These are phyloP conservation scores for Ottelia alismoides DNA, from an alignment of 106 monocot species.

Conservation along the genomic window DNA sequence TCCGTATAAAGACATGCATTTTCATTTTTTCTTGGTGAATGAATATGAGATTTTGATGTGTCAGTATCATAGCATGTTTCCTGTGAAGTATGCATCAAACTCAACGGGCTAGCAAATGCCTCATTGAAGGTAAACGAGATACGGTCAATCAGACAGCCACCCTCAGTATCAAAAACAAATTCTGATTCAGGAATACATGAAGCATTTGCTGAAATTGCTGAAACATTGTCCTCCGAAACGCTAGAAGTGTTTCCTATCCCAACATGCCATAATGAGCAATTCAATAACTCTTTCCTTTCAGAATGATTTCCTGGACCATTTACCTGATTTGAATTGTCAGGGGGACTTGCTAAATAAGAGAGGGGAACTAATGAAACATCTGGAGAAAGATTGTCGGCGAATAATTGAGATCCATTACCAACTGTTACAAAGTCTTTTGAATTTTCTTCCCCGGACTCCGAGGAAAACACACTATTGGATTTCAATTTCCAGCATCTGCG, in stretches of 20 bases:
- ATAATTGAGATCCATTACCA: neutral
- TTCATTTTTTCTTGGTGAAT: slow-evolving; percentile 12
- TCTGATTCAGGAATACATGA: slow-evolving; percentile 65
- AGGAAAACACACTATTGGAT: slow-evolving; percentile 31
- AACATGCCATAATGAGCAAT: slow-evolving; percentile 7
- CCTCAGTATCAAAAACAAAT: slow-evolving; percentile 21
- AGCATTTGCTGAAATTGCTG: slow-evolving; percentile 25
- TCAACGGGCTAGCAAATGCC: no score
- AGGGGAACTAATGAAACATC: slow-evolving; percentile 1
- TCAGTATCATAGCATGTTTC: slow-evolving; percentile 3
- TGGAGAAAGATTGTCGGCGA: slow-evolving; percentile 3
- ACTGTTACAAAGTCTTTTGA: slow-evolving; percentile 14
- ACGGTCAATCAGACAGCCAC: slow-evolving; percentile 4
- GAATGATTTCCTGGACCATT: no score
- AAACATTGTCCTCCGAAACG: no score
- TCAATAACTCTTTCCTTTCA: slow-evolving; percentile 1
- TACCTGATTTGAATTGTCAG: no score
- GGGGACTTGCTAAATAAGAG: slow-evolving; percentile 6
- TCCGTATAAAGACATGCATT: slow-evolving; percentile 25
- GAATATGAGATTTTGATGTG: slow-evolving; percentile 5
- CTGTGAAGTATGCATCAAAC: slow-evolving; percentile 3
- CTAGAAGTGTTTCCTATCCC: slow-evolving; percentile 22
- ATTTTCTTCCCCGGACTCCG: slow-evolving; percentile 52
- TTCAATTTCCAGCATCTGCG: slow-evolving; percentile 24
- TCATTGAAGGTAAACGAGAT: no score